Conservation (phyloP, 2,329 filamentous ascomycete species). For the Didymella arachidicola region DNA sequence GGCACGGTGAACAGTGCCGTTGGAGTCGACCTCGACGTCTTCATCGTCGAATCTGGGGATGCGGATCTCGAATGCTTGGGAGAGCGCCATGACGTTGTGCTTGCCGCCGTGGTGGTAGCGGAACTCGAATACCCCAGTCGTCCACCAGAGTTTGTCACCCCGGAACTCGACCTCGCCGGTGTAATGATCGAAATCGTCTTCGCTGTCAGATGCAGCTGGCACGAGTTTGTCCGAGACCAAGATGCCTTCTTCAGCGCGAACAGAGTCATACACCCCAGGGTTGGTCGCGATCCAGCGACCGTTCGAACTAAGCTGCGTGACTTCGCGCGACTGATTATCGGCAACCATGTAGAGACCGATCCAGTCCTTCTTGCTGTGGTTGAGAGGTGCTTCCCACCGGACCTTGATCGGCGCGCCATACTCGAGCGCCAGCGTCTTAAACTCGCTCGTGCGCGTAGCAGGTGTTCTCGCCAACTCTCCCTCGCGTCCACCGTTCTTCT, state of each 20-base stretch:
- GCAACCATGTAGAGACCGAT: slow-evolving; percentile 95
- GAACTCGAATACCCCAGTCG: slow-evolving; percentile 94
- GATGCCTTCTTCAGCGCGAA: slow-evolving; percentile 78
- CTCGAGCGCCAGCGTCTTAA: slow-evolving; percentile 80
- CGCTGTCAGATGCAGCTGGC: slow-evolving; percentile 52
- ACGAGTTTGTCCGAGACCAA: slow-evolving; percentile 71
- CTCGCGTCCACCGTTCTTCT: slow-evolving; percentile 75
- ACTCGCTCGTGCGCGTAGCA: slow-evolving; percentile 65
- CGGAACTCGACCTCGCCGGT: slow-evolving; percentile 85
- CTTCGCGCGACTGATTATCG: slow-evolving; percentile 85
- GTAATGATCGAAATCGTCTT: slow-evolving; percentile 67
- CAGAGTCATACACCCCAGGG: slow-evolving; percentile 76
- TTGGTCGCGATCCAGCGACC: slow-evolving; percentile 90
- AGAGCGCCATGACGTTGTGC: slow-evolving; percentile 93
- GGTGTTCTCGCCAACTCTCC: slow-evolving; percentile 73
- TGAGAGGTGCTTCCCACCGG: slow-evolving; percentile 85
- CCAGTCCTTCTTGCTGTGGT: slow-evolving; percentile 93
- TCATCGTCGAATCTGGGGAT: slow-evolving; percentile 84
- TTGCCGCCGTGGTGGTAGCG: slow-evolving; percentile 93
- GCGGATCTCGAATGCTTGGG: slow-evolving; percentile 88
- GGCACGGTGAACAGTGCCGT: slow-evolving; percentile 69
- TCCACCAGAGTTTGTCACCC: slow-evolving; percentile 98
- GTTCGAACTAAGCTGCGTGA: slow-evolving; percentile 83
- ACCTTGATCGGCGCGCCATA: slow-evolving; percentile 91
- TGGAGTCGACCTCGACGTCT: slow-evolving; percentile 65